Percentiles rank a stretch among this genome's conserved stretches.
phyloP scores from a whole-genome alignment of 2,329 filamentous ascomycete genomes.

The Stemphylium lycopersici region DNA sequence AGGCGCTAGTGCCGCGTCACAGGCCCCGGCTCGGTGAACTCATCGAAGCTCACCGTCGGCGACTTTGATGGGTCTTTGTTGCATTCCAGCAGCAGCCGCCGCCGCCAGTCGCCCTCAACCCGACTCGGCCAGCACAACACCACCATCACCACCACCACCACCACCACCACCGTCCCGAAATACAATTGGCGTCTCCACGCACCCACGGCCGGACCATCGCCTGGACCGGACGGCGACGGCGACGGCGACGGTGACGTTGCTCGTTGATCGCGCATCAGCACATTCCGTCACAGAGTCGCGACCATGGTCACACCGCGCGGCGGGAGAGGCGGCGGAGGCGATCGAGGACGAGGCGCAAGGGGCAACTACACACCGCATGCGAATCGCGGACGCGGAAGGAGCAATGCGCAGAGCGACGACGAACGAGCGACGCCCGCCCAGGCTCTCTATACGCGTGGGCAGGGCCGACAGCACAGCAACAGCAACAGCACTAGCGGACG shows the following conservation, averaged over 20 bases:
- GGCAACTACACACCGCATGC: conserved; percentile 13
- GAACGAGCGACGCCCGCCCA: conserved; percentile 16
- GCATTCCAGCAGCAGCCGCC: conserved; percentile 17
- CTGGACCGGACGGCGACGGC: background rate
- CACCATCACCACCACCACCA: no score
- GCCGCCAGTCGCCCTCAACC: conserved; percentile 25
- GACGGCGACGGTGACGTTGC: conserved; percentile 3
- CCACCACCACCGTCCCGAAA: no score
- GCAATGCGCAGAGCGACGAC: conserved; percentile 18
- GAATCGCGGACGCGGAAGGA: conserved; percentile 21
- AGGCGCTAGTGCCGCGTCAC: conserved; percentile 22
- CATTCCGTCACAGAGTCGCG: conserved; percentile 20
- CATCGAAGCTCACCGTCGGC: conserved; percentile 20
- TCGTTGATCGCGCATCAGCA: conserved; percentile 17
- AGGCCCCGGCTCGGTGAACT: conserved; percentile 11
- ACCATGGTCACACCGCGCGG: conserved; percentile 40
- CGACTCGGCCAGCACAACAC: conserved; percentile 24
- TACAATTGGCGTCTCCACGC: background rate
- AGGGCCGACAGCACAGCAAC: conserved; percentile 9
- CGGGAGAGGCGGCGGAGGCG: conserved; percentile 25
- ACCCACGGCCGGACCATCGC: background rate
- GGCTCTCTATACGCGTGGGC: conserved; percentile 14
- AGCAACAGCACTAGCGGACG: background rate
- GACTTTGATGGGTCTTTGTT: conserved; percentile 26
- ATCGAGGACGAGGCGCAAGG: conserved; percentile 22